phyloP scores from a whole-genome alignment of 768 basidiomycete species.

The Auricularia sp. region DNA sequence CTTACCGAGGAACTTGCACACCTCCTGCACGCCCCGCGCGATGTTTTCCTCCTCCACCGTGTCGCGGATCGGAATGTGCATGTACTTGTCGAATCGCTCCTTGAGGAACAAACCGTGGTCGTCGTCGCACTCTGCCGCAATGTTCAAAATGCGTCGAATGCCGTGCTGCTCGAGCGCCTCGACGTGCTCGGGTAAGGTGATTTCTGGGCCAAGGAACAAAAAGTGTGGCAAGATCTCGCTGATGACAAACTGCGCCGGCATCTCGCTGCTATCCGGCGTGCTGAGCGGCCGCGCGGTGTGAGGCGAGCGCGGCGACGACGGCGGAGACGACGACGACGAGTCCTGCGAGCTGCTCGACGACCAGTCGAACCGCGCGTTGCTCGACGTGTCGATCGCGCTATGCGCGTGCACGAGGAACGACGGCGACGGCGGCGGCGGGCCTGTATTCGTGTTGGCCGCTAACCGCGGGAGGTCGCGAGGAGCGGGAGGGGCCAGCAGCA shows the following conservation, averaged over 20 bases:
- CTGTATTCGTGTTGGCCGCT: too few relatives aligned
- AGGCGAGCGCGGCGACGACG: too few relatives aligned
- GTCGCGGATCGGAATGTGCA: constrained; percentile 87
- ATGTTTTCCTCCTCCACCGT: constrained; percentile 92
- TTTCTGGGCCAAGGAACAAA: constrained; percentile 84
- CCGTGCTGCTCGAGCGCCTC: constrained; percentile 63
- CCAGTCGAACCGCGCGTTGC: background rate
- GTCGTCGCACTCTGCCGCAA: constrained; percentile 84
- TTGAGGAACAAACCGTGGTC: constrained; percentile 61
- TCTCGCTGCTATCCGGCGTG: background rate
- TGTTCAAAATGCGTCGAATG: constrained; percentile 81
- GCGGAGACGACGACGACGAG: background rate
- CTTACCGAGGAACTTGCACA: constrained; percentile 80
- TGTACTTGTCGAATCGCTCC: constrained; percentile 72
- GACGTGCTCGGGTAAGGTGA: constrained; percentile 64
- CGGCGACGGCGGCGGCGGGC: background rate
- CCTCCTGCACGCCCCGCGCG: constrained; percentile 67
- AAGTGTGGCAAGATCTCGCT: constrained; percentile 89
- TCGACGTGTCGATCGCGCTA: background rate
- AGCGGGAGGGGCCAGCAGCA: background rate
- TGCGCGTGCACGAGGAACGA: background rate
- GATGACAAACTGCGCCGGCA: constrained; percentile 44
- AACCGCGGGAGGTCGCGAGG: background rate
- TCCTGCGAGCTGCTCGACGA: background rate
- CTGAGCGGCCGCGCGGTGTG: background rate